These are phyloP conservation scores for Penicillium malachiteum DNA, from an alignment of 495 filamentous ascomycete species.

Conservation along the genomic window DNA sequence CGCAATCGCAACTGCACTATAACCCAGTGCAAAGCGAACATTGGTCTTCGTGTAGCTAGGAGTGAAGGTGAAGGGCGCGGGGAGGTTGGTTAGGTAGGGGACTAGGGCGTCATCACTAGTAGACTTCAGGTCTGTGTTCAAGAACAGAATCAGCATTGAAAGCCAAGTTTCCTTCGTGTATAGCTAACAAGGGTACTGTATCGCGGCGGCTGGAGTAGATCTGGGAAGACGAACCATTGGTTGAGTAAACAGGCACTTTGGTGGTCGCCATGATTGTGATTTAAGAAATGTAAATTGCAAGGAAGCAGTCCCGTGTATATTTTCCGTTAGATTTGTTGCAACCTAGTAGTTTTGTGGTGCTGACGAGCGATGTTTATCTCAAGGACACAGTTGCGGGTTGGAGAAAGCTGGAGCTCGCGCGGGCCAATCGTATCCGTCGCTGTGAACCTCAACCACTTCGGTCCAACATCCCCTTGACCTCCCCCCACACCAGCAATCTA, in stretches of 20 bases:
- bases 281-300: background rate
- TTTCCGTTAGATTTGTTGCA: background rate
- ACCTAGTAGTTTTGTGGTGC: conserved; percentile 3
- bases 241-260: conserved; percentile 49
- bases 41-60: conserved; percentile 80
- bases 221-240: conserved; percentile 40
- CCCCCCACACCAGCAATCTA: conserved; percentile 6
- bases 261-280: conserved; percentile 32
- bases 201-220: conserved; percentile 11
- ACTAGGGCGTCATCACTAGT: conserved; percentile 90
- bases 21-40: conserved; percentile 79
- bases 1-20: conserved; percentile 74
- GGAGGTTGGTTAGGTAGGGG: conserved; percentile 83
- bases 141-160: too few relatives aligned
- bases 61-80: conserved; percentile 59
- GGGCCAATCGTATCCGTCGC: conserved; percentile 28
- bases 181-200: background rate
- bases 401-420: conserved; percentile 38
- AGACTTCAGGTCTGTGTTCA: conserved; percentile 80
- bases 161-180: too few relatives aligned
- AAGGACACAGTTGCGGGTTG: conserved; percentile 42
- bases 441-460: conserved; percentile 23
- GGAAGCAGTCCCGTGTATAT: background rate
- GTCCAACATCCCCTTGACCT: conserved; percentile 15
- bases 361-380: conserved; percentile 20